Base-by-base conservation (phyloP, 768 basidiomycete genomes). In the Tulasnella sp. region DNA sequence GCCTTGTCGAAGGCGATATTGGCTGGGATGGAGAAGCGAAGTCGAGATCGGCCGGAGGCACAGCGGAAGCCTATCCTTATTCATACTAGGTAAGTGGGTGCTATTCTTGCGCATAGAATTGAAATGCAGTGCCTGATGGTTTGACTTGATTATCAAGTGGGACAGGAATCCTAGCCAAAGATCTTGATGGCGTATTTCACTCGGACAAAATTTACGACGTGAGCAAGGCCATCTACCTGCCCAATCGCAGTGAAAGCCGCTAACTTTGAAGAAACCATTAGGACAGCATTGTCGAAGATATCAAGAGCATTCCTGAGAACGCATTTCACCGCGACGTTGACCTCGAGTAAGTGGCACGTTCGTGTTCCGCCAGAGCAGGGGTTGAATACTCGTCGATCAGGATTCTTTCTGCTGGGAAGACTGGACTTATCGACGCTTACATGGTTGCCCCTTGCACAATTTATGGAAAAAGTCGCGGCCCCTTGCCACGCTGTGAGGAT, bases 391-490 rank as follows among this genome's bases (percentile, higher is more conserved):
- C 37, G 24, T 5, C 20, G 60, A 20, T 22, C 54, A 84, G 84
- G 37, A 83, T 85, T 28, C 83, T 85, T 77, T 80, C 48, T 24
- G 82, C 83, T 1, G 81, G 81, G 75, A 50, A 74, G 18, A 75
- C 44, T 3, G 80, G 80, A 22, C 73, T 83, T 24, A 77, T 82
- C 40, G 82, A 80, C 69, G 80, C 82, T 8, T 84, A 85, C 78
- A 83, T 85, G 72, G 84, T 85, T 48, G 84, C 84, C 2, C 84
- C 84, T 14, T 83, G 83, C 9, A 84, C 82, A 14, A 84, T 85
- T 31, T 84, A 84, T 58, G 84, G 83, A 14, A 81, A 54, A 7
- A 82, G 83, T 31, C 40, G 64, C 31, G 83, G 84, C 6, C 84
- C 84, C 50, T 58, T 79, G n/a, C 58, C 31, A 31, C 44, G 54